A percentile compares a stretch with the other conserved stretches of the same genome.
Conservation (phyloP, 164 flowering plant genomes). For the Aristolochia fimbriata region DNA sequence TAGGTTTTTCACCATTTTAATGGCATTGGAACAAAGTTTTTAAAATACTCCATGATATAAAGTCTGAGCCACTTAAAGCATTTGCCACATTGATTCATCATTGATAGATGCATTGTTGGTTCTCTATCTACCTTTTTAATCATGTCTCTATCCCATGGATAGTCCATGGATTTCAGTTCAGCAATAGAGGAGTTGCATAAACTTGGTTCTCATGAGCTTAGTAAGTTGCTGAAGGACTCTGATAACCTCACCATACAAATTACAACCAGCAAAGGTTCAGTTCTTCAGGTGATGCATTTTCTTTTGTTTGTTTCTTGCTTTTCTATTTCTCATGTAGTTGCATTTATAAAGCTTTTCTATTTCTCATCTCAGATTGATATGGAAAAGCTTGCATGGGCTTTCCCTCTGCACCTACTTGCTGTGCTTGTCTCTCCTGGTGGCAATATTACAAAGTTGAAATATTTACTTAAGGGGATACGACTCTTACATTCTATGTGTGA, state of each 20-base stretch:
- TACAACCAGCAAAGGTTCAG: conserved; percentile 35
- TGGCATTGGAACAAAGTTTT: not conserved
- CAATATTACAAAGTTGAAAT: conserved; percentile 43
- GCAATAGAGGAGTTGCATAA: conserved; percentile 64
- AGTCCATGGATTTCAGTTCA: conserved; percentile 62
- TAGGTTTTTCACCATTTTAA: too few relatives aligned
- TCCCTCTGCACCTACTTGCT: conserved; percentile 82
- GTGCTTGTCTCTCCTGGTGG: conserved; percentile 43
- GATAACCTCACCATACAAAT: conserved; percentile 39
- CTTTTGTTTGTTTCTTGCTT: not conserved
- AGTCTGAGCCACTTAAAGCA: not conserved
- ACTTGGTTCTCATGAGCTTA: conserved; percentile 59
- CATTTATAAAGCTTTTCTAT: not conserved
- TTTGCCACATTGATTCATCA: not conserved
- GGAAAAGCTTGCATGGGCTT: conserved; percentile 60
- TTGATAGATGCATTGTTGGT: not conserved
- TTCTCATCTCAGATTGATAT: conserved; percentile 58
- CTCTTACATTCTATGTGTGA: conserved; percentile 73
- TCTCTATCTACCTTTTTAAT: not conserved
- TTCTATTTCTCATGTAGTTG: not conserved
- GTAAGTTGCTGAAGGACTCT: conserved; percentile 55
- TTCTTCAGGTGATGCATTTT: conserved; percentile 38
- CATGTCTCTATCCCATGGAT: conserved; percentile 9
- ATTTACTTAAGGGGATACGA: conserved; percentile 59
- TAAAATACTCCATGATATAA: not conserved